Evolutionary conservation across 1,139 yeast species (phyloP).

Genomic region (Suhomyces anneliseae): DNA sequence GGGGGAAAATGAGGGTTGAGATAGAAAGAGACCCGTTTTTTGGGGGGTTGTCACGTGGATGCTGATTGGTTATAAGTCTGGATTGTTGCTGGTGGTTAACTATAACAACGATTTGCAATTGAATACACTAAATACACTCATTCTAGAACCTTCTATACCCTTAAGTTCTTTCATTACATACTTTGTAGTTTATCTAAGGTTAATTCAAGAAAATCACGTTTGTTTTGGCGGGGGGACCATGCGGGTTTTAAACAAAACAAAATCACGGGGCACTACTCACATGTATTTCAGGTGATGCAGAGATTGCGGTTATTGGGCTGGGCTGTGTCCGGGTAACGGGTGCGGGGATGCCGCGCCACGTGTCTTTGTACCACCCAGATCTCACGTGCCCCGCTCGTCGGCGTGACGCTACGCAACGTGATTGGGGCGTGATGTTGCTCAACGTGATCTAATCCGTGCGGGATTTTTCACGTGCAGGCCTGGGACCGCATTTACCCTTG

Average conservation of each 20-base stretch:
- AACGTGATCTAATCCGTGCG: not conserved
- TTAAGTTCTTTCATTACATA: not conserved
- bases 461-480: not conserved
- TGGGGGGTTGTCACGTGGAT: not conserved
- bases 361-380: not conserved
- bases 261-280: constrained; percentile 33
- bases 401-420: not conserved
- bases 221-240: constrained; percentile 8
- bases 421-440: not conserved
- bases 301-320: not conserved
- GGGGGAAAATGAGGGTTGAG: not conserved
- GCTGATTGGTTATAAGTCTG: not conserved
- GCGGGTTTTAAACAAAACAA: constrained; percentile 12
- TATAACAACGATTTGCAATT: not conserved
- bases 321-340: constrained; percentile 1
- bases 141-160: not conserved
- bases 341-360: not conserved
- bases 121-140: not conserved
- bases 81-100: not conserved
- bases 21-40: not conserved
- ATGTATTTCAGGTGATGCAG: constrained; percentile 28
- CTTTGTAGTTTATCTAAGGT: not conserved
- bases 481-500: constrained; percentile 1
- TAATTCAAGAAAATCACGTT: constrained; percentile 14
- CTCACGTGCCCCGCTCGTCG: not conserved